phyloP scores from a whole-genome alignment of 2,329 filamentous ascomycete genomes.

The Trichoderma koningii region DNA sequence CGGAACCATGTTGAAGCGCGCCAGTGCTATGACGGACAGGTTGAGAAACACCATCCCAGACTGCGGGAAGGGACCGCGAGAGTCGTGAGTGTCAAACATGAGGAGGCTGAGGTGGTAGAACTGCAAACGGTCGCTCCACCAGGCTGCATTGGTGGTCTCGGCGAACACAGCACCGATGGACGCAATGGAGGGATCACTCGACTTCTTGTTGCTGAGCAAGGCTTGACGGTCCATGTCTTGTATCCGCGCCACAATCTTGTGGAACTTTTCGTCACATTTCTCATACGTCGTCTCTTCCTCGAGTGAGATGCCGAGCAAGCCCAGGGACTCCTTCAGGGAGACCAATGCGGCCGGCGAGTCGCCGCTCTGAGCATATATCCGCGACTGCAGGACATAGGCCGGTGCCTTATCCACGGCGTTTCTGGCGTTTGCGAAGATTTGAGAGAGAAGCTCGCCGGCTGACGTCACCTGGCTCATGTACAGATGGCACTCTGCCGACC shows the following conservation, averaged over 20 bases:
- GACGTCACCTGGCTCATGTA: constrained; percentile 72
- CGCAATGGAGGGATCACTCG: constrained; percentile 56
- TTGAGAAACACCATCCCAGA: constrained; percentile 69
- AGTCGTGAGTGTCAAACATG: constrained; percentile 67
- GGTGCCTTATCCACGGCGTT: constrained; percentile 78
- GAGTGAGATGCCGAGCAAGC: constrained; percentile 67
- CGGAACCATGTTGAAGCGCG: constrained; percentile 70
- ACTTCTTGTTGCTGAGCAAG: constrained; percentile 47
- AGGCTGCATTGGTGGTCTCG: constrained; percentile 69
- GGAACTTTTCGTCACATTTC: constrained; percentile 75
- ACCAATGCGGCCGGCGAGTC: constrained; percentile 69
- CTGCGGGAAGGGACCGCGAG: constrained; percentile 66
- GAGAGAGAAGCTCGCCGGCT: constrained; percentile 67
- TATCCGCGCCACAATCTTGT: constrained; percentile 61
- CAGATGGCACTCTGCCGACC: constrained; percentile 79
- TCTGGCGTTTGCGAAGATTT: constrained; percentile 69
- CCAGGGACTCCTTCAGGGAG: constrained; percentile 70
- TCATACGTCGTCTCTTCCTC: constrained; percentile 69
- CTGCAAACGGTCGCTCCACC: constrained; percentile 71
- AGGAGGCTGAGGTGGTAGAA: constrained; percentile 71
- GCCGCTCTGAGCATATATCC: constrained; percentile 74
- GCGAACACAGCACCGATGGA: constrained; percentile 70
- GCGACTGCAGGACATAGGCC: constrained; percentile 79
- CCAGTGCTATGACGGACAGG: constrained; percentile 65
- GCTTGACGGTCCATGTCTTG: constrained; percentile 56